These are phyloP conservation scores for Aspergillus cejpii DNA, from an alignment of 2,329 filamentous ascomycete genomes.

Conservation along the genomic window DNA sequence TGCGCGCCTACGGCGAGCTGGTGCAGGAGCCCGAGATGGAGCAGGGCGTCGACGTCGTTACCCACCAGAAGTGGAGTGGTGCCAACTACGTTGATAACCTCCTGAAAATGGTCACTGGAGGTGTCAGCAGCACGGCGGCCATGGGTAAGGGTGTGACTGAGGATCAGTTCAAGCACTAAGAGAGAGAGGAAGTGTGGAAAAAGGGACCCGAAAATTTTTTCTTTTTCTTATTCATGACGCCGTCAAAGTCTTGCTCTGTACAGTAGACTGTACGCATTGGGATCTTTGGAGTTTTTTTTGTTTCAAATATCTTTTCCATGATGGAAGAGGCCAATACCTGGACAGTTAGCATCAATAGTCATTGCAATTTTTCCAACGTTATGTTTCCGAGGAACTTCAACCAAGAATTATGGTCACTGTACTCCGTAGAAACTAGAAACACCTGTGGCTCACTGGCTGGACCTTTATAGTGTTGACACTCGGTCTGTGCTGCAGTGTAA, in stretches of 20 bases:
- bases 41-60: conserved; percentile 83
- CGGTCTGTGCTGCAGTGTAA: too few species aligned
- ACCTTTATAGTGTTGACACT: too few species aligned
- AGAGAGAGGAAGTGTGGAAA: background rate
- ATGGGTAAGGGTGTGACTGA: conserved; percentile 98
- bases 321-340: background rate
- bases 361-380: background rate
- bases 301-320: background rate
- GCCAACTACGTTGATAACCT: conserved; percentile 91
- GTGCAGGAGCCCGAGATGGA: conserved; percentile 98
- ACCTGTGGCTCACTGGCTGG: too few species aligned
- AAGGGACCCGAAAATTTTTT: background rate
- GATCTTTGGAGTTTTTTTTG: conserved; percentile 1
- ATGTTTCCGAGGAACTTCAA: too few species aligned
- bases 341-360: conserved; percentile 1
- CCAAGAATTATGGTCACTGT: too few species aligned
- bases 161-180: conserved; percentile 72
- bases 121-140: conserved; percentile 82
- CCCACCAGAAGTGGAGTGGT: conserved; percentile 98
- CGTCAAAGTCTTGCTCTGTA: background rate
- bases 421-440: too few species aligned
- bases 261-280: conserved; percentile 1
- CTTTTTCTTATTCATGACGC: background rate
- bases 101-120: conserved; percentile 94
- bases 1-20: conserved; percentile 94